Percentiles rank a stretch among this genome's conserved stretches.
phyloP scores from a whole-genome alignment of 352 stramenopile species.

The Pythium coloratum region DNA sequence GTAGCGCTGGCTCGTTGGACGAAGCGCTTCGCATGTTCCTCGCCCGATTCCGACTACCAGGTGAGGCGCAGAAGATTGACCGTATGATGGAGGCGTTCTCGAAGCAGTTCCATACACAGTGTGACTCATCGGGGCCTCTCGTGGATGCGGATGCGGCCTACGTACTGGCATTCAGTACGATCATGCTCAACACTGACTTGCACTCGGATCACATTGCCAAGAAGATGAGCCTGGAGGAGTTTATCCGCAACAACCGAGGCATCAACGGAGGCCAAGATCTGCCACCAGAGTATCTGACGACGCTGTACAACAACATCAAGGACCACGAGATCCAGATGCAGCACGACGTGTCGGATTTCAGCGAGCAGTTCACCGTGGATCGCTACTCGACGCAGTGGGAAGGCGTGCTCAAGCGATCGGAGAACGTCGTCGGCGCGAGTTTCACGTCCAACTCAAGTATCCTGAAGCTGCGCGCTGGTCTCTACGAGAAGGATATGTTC shows the following conservation, averaged over 20 bases:
- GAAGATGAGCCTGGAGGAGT: conserved; percentile 89
- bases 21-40: conserved; percentile 93
- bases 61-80: conserved; percentile 99
- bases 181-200: conserved; percentile 99
- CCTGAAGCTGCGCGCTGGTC: conserved; percentile 75
- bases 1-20: conserved; percentile 81
- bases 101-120: conserved; percentile 88
- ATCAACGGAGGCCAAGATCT: conserved; percentile 84
- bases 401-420: conserved; percentile 79
- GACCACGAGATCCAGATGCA: conserved; percentile 89
- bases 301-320: conserved; percentile 82
- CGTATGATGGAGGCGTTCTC: conserved; percentile 97
- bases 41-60: conserved; percentile 94
- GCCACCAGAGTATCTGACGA: conserved; percentile 63
- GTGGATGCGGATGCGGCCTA: conserved; percentile 93
- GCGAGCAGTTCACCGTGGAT: conserved; percentile 73
- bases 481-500: conserved; percentile 90
- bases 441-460: conserved; percentile 88
- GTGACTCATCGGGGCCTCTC: conserved; percentile 52
- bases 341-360: conserved; percentile 83
- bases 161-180: conserved; percentile 97
- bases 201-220: conserved; percentile 92
- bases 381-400: conserved; percentile 89
- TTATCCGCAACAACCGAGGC: conserved; percentile 85
- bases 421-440: conserved; percentile 85